Evolutionary conservation across 1,284 basidiomycete species (phyloP).

Genomic region (Polyporus tsugae): DNA sequence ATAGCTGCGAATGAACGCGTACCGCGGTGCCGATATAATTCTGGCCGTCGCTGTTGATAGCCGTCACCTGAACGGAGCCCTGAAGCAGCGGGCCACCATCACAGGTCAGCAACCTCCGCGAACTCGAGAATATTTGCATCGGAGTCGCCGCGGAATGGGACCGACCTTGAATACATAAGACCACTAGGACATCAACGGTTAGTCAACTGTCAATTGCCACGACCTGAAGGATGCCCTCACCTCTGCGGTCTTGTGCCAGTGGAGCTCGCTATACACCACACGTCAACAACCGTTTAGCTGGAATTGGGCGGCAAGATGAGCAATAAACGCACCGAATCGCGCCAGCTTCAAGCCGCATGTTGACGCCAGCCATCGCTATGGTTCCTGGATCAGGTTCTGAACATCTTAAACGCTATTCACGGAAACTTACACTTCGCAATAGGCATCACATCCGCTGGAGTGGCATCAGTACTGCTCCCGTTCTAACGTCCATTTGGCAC

Average conservation of each 20-base stretch:
- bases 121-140: slow-evolving; percentile 1
- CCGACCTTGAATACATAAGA: slow-evolving; percentile 67
- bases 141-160: slow-evolving; percentile 9
- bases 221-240: slow-evolving; percentile 42
- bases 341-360: slow-evolving; percentile 74
- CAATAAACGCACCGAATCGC: slow-evolving; percentile 58
- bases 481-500: slow-evolving; percentile 25
- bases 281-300: slow-evolving; percentile 11
- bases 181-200: slow-evolving; percentile 52
- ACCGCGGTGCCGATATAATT: slow-evolving; percentile 65
- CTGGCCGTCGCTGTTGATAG: slow-evolving; percentile 66
- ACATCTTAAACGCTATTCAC: background rate
- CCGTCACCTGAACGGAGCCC: slow-evolving; percentile 68
- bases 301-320: background rate
- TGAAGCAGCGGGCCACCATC: slow-evolving; percentile 37
- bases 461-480: slow-evolving; percentile 25
- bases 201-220: slow-evolving; percentile 19
- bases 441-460: slow-evolving; percentile 62
- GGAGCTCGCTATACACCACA: slow-evolving; percentile 60
- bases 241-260: slow-evolving; percentile 78
- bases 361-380: slow-evolving; percentile 68
- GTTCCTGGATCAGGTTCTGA: slow-evolving; percentile 15
- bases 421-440: slow-evolving; percentile 58
- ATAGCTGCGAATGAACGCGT: slow-evolving; percentile 17
- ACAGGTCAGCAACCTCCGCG: slow-evolving; percentile 5